Base-by-base conservation (phyloP, 306 rosid genomes). In the Luffa acutangula region DNA sequence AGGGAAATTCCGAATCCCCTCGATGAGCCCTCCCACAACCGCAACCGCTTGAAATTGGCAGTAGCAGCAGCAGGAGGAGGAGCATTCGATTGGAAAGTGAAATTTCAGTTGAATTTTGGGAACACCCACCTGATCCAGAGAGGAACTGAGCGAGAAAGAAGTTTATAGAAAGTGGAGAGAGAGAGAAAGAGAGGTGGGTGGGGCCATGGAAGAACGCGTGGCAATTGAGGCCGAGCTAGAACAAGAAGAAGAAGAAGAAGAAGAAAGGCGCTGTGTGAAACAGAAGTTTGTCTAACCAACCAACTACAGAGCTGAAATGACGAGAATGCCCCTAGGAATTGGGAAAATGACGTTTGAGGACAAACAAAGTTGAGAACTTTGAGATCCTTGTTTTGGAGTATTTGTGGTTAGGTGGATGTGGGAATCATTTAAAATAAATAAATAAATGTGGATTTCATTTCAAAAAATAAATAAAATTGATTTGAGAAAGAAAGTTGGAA, bases 141-240 rank as follows among this genome's bases (percentile, higher is more conserved):
- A 6, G 36, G 3, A 37, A 64, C 46, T 8, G 72, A 7, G 46
- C 18, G 3, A 33, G 74, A 42, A 41, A n/a, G 75, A 10, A n/a
- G 9, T 41, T 67, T 67, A 67, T 41, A 67, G 75, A 31, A 31
- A 36, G 1, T 60, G 11, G 39, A 60, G 62, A 72, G 57, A 43
- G 79, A 76, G 45, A 10, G n/a, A 17, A 39, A 48, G 45, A 3
- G 31, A 39, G 51, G 18, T 62, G 13, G 62, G 48, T 76, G 70
- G 79, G 54, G 18, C 84, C 77, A 17, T 67, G 37, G 8, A 13
- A 31, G 14, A 56, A 59, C 52, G 65, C 81, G 85, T 79, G 85
- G 81, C 77, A 76, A 70, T 62, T 52, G 13, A 62, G 21, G 4
- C 18, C 6, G 10, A 37, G 51, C 70, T 17, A 21, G 36, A 6